Conservation (phyloP, 352 stramenopile genomes). For the Phytophthora palmivora region DNA sequence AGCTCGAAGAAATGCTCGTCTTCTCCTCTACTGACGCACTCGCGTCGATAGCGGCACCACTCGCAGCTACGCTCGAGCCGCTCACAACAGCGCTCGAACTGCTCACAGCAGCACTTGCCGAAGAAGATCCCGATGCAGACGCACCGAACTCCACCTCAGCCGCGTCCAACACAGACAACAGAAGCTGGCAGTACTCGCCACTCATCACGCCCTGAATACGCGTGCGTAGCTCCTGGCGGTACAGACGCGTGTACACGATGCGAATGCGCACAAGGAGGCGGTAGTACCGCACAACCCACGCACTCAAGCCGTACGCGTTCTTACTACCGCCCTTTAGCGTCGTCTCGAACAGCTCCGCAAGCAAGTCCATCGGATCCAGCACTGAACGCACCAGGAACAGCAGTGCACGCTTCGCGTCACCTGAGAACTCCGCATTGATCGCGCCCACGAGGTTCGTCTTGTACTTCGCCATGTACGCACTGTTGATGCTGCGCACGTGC, state of each 20-base stretch:
- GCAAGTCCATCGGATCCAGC: constrained; percentile 36
- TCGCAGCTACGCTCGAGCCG: constrained; percentile 6
- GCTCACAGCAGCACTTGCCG: constrained; percentile 12
- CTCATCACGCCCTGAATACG: constrained; percentile 31
- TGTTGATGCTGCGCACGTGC: constrained; percentile 60
- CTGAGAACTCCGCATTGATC: constrained; percentile 60
- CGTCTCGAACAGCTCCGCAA: constrained; percentile 47
- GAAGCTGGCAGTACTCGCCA: constrained; percentile 31
- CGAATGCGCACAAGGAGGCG: constrained; percentile 43
- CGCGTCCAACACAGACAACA: constrained; percentile 32
- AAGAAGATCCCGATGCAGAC: constrained; percentile 21
- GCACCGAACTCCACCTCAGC: constrained; percentile 24
- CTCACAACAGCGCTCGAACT: constrained; percentile 12
- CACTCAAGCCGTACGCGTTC: constrained; percentile 29
- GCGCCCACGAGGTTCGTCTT: constrained; percentile 54
- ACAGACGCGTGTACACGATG: constrained; percentile 59
- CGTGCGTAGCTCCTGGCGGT: constrained; percentile 47
- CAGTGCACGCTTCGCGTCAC: constrained; percentile 46
- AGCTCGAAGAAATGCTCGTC: constrained; percentile 12
- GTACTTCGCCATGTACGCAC: constrained; percentile 57
- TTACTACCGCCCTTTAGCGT: constrained; percentile 49
- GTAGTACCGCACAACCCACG: constrained; percentile 43
- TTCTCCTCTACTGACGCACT: constrained; percentile 26
- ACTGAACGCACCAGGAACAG: constrained; percentile 45
- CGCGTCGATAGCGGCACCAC: constrained; percentile 7